Percentiles rank a stretch among this genome's conserved stretches.
These are phyloP conservation scores for Globisporangium rhizosaccharum DNA, from an alignment of 352 stramenopile species.

Conservation along the genomic window DNA sequence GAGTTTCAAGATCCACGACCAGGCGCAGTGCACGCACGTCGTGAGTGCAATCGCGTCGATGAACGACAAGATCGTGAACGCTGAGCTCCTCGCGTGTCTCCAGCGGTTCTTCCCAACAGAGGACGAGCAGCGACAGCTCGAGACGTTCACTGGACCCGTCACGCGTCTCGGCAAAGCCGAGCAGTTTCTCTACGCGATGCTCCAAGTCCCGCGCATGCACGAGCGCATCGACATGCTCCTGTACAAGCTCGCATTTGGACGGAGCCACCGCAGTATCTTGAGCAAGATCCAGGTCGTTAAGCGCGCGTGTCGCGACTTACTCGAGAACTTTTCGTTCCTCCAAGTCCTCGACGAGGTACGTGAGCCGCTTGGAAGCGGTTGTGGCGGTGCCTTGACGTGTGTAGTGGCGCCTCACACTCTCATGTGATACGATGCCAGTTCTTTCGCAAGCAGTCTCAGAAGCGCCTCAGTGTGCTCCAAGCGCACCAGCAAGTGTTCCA, in stretches of 20 bases:
- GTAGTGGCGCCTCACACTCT: not conserved
- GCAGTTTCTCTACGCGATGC: conserved; percentile 59
- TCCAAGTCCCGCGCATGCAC: conserved; percentile 53
- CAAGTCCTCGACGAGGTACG: conserved; percentile 40
- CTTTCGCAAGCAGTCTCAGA: conserved; percentile 30
- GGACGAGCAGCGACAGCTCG: conserved; percentile 45
- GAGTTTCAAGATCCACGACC: conserved; percentile 73
- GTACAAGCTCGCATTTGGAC: conserved; percentile 68
- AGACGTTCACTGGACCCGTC: conserved; percentile 35
- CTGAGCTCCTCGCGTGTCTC: conserved; percentile 58
- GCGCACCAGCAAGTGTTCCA: conserved; percentile 26
- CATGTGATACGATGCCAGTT: conserved; percentile 21
- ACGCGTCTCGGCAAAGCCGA: conserved; percentile 62
- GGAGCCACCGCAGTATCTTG: conserved; percentile 34
- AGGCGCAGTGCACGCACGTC: conserved; percentile 46
- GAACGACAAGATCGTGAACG: conserved; percentile 50
- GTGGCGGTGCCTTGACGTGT: not conserved
- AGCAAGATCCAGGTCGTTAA: conserved; percentile 50
- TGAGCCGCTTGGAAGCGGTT: too few relatives aligned
- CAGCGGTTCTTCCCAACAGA: conserved; percentile 74
- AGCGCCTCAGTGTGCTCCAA: conserved; percentile 32
- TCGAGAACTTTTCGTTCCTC: conserved; percentile 68
- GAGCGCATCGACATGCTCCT: conserved; percentile 69
- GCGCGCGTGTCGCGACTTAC: conserved; percentile 53
- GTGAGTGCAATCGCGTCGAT: conserved; percentile 51